phyloP scores from a whole-genome alignment of 495 filamentous ascomycete species.

The Recurvomyces mirabilis region DNA sequence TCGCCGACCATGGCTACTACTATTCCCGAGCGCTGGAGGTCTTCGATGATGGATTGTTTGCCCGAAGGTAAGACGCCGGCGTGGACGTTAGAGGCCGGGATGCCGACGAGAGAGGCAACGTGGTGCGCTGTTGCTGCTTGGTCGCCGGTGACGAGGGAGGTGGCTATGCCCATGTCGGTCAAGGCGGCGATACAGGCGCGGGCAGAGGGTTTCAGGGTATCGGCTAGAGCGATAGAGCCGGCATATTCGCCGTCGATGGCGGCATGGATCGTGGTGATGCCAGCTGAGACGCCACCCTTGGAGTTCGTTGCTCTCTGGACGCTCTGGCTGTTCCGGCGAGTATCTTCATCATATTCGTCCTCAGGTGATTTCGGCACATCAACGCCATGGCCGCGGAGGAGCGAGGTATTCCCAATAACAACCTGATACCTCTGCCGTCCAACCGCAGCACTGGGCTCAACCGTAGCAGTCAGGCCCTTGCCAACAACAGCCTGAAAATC shows the following conservation, averaged over 20 bases:
- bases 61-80: conserved; percentile 77
- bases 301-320: conserved; percentile 27
- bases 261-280: conserved; percentile 81
- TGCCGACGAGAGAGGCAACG: conserved; percentile 75
- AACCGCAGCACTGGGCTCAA: conserved; percentile 59
- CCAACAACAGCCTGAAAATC: conserved; percentile 79
- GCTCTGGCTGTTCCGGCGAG: conserved; percentile 34
- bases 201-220: conserved; percentile 82
- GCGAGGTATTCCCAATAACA: conserved; percentile 69
- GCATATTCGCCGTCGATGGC: conserved; percentile 72
- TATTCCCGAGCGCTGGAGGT: conserved; percentile 59
- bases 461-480: conserved; percentile 68
- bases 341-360: conserved; percentile 17
- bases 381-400: conserved; percentile 58
- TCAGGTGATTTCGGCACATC: conserved; percentile 51
- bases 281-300: conserved; percentile 31
- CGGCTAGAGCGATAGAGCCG: conserved; percentile 70
- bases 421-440: conserved; percentile 63
- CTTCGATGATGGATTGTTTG: conserved; percentile 72
- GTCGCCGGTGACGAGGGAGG: conserved; percentile 90
- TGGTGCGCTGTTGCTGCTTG: conserved; percentile 68
- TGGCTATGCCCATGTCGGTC: conserved; percentile 68
- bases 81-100: conserved; percentile 59
- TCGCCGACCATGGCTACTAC: conserved; percentile 96
- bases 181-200: conserved; percentile 75